A percentile compares a stretch with the other conserved stretches of the same genome.
Evolutionary conservation across 768 basidiomycete genomes (phyloP).

Genomic region (Coprinopsis cinerea): DNA sequence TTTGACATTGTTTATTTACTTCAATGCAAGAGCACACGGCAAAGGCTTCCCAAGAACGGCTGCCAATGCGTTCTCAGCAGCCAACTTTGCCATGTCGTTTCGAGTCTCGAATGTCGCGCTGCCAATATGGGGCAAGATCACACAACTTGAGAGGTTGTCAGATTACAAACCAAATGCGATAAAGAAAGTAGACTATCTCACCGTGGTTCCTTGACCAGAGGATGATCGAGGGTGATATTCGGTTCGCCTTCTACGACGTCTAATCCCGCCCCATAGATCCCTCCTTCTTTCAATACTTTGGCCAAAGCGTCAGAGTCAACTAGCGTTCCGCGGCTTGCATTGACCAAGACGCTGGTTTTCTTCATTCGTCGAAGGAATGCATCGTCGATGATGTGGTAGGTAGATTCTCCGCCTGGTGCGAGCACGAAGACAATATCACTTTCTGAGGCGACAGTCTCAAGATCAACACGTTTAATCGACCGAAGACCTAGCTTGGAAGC

Average conservation of each 20-base stretch:
- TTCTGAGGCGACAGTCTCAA: constrained; percentile 65
- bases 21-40: constrained; percentile 31
- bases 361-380: constrained; percentile 82
- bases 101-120: constrained; percentile 87
- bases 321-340: constrained; percentile 77
- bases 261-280: constrained; percentile 89
- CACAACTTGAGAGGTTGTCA: constrained; percentile 41
- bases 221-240: constrained; percentile 63
- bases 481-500: constrained; percentile 25
- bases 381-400: constrained; percentile 68
- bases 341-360: constrained; percentile 74
- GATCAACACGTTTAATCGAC: constrained; percentile 51
- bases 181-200: constrained; percentile 23
- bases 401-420: constrained; percentile 66
- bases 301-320: constrained; percentile 90
- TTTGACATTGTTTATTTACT: background rate
- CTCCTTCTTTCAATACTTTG: constrained; percentile 64
- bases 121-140: constrained; percentile 86
- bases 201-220: constrained; percentile 73
- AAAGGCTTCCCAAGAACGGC: constrained; percentile 47
- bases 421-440: constrained; percentile 86
- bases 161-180: background rate
- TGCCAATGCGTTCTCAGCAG: constrained; percentile 61
- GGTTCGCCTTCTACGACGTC: constrained; percentile 97
- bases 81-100: constrained; percentile 72